Conservation (phyloP, 1,139 yeast genomes). For the Diutina neorugosa region DNA sequence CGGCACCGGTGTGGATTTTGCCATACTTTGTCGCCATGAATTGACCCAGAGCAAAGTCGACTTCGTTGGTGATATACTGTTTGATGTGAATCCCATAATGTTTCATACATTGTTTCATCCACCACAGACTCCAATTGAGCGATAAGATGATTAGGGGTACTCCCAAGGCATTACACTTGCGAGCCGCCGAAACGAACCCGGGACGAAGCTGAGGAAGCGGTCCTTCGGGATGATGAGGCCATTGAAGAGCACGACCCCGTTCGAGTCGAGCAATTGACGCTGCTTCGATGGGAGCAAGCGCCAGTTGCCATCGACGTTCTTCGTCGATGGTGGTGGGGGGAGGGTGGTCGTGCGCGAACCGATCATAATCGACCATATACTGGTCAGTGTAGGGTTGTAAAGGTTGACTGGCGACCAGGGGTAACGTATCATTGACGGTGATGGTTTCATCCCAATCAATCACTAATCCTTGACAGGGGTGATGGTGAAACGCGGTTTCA, state of each 20-base stretch:
- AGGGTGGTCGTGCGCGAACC: constrained; percentile 30
- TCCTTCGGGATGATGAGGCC: neutral
- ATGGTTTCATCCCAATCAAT: constrained; percentile 69
- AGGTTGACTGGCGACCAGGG: constrained; percentile 28
- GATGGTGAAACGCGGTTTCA: neutral
- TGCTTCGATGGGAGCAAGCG: neutral
- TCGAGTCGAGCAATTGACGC: neutral
- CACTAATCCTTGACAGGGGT: constrained; percentile 14
- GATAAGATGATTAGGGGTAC: constrained; percentile 40
- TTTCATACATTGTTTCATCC: constrained; percentile 32
- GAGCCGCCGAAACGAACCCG: neutral
- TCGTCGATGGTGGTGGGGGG: constrained; percentile 22
- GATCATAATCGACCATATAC: constrained; percentile 13
- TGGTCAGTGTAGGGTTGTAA: constrained; percentile 32
- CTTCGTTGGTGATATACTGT: constrained; percentile 34
- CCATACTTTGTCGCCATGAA: constrained; percentile 10
- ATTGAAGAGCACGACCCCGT: neutral
- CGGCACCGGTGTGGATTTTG: constrained; percentile 43
- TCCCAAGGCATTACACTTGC: constrained; percentile 10
- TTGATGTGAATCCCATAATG: constrained; percentile 18
- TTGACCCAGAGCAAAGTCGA: constrained; percentile 36
- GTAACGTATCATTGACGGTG: constrained; percentile 46
- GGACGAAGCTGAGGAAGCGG: neutral
- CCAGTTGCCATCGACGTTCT: neutral
- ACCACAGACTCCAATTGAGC: constrained; percentile 50